Conservation (phyloP, 192 early-diverging fungal genomes). For the Linnemannia schmuckeri region DNA sequence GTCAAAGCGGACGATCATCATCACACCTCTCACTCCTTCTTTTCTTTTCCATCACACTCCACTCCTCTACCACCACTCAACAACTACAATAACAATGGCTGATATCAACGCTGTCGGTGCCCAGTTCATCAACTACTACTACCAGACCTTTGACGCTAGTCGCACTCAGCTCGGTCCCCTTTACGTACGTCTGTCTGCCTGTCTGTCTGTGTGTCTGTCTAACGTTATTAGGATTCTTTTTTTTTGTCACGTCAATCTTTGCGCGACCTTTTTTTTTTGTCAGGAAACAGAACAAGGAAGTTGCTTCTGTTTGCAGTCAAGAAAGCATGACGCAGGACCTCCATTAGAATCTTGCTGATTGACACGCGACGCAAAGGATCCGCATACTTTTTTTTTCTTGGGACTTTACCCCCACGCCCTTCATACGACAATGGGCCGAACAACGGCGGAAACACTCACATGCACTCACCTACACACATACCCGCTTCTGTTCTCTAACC, state of each 20-base stretch:
- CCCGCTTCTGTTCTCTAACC: no score
- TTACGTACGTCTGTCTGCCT: conserved; percentile 75
- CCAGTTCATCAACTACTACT: conserved; percentile 89
- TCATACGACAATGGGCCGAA: no score
- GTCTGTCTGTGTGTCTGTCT: neutral
- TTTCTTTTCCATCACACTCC: conserved; percentile 5
- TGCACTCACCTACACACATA: no score
- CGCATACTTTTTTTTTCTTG: no score
- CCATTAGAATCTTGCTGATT: no score
- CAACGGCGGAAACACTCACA: no score
- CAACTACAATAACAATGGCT: conserved; percentile 6
- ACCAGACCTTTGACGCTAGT: conserved; percentile 85
- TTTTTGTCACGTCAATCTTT: conserved; percentile 6
- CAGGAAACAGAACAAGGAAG: no score
- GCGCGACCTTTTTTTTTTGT: neutral
- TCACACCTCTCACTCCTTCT: neutral
- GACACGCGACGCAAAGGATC: no score
- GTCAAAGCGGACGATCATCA: neutral
- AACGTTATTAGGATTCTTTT: neutral
- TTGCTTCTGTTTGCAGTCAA: no score
- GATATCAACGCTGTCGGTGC: conserved; percentile 62
- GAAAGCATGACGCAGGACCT: no score
- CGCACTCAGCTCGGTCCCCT: conserved; percentile 74
- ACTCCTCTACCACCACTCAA: neutral
- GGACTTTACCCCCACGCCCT: no score